A percentile compares a stretch with the other conserved stretches of the same genome.
phyloP scores from a whole-genome alignment of 192 early-diverging fungal species.

The Rhizoclosmatium sp. region DNA sequence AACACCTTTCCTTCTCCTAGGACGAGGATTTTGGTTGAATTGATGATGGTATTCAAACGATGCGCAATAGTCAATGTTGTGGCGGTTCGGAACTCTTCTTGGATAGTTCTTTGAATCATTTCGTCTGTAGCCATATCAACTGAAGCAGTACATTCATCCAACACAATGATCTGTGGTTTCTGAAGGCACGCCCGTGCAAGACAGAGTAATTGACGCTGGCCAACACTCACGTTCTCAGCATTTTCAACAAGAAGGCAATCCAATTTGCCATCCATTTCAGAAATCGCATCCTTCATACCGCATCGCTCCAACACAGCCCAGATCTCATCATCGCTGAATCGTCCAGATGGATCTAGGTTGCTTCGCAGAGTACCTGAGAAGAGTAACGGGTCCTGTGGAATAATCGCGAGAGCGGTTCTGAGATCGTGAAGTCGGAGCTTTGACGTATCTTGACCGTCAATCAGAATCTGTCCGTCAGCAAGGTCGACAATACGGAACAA shows the following conservation, averaged over 20 bases:
- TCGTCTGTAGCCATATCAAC: conserved; percentile 55
- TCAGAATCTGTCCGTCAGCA: conserved; percentile 52
- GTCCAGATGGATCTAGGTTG: conserved; percentile 15
- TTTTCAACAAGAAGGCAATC: conserved; percentile 64
- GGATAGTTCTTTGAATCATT: conserved; percentile 32
- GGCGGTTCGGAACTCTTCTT: conserved; percentile 45
- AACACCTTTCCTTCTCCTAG: conserved; percentile 72
- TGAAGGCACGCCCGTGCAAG: conserved; percentile 57
- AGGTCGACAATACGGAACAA: conserved; percentile 67
- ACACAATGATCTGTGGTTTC: conserved; percentile 31
- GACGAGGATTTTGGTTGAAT: conserved; percentile 72
- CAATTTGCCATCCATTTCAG: conserved; percentile 44
- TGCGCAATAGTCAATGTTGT: conserved; percentile 60
- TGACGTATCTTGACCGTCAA: conserved; percentile 61
- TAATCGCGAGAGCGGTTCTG: neutral
- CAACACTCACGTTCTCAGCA: conserved; percentile 55
- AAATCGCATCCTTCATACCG: conserved; percentile 42
- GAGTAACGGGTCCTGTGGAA: conserved; percentile 6
- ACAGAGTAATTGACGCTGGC: conserved; percentile 57
- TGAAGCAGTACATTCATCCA: conserved; percentile 60
- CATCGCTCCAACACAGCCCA: conserved; percentile 70
- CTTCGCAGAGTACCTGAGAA: conserved; percentile 32
- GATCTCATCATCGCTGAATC: conserved; percentile 55
- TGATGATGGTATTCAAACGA: conserved; percentile 51
- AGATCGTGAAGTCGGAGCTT: conserved; percentile 2